Evolutionary conservation across 2,329 filamentous ascomycete species (phyloP).

Genomic region (Xylaria sp.): DNA sequence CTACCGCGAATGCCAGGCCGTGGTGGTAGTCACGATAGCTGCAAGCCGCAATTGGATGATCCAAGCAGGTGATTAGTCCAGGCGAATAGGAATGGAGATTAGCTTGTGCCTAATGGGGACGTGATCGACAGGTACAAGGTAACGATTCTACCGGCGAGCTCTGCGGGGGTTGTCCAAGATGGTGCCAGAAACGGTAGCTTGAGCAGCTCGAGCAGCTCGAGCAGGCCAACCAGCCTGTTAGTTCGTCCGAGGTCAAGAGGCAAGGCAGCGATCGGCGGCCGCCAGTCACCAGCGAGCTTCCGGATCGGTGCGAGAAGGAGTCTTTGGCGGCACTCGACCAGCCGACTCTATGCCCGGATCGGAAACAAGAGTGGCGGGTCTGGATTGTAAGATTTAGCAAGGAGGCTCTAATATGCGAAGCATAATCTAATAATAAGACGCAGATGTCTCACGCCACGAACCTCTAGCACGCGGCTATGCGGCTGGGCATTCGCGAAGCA

Average conservation of each 20-base stretch:
- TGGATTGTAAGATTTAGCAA: conserved; percentile 25
- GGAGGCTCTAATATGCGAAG: conserved; percentile 35
- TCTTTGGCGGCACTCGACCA: conserved; percentile 12
- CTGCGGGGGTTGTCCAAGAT: conserved; percentile 4
- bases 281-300: conserved; percentile 32
- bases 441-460: conserved; percentile 2
- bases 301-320: conserved; percentile 36
- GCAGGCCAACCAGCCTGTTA: conserved; percentile 13
- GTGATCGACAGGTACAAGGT: conserved; percentile 39
- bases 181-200: background rate
- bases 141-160: conserved; percentile 12
- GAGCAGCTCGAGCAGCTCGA: background rate
- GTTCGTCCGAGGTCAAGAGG: conserved; percentile 8
- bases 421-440: conserved; percentile 34
- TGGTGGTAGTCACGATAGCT: conserved; percentile 34
- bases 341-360: conserved; percentile 32
- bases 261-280: conserved; percentile 24
- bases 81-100: conserved; percentile 31
- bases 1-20: conserved; percentile 26
- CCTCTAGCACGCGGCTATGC: conserved; percentile 13
- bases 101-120: conserved; percentile 19
- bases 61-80: conserved; percentile 44
- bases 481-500: conserved; percentile 11
- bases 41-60: conserved; percentile 37
- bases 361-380: conserved; percentile 26